Evolutionary conservation across 306 rosid species (phyloP).

Genomic region (Cercis canadensis): DNA sequence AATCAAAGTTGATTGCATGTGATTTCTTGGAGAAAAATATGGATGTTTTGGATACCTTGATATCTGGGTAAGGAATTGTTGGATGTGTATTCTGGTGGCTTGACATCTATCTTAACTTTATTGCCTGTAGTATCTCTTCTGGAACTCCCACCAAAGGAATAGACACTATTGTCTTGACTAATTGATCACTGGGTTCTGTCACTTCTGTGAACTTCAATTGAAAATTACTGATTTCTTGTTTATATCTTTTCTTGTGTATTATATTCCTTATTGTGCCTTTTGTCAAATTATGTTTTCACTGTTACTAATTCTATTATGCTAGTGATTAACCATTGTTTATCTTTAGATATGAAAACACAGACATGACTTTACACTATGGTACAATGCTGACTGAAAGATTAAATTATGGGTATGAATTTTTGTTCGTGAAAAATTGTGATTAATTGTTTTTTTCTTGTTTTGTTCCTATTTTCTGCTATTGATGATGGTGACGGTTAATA

Average conservation of each 20-base stretch:
- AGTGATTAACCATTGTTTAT: constrained; percentile 24
- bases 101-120: constrained; percentile 17
- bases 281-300: constrained; percentile 24
- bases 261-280: constrained; percentile 3
- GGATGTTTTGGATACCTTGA: constrained; percentile 82
- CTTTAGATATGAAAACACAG: constrained; percentile 80
- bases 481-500: too few relatives aligned
- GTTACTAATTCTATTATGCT: constrained; percentile 1
- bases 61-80: constrained; percentile 69
- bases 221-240: constrained; percentile 23
- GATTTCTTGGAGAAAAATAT: constrained; percentile 89
- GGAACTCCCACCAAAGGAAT: constrained; percentile 33
- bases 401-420: too few relatives aligned
- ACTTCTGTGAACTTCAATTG: constrained; percentile 6
- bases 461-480: too few relatives aligned
- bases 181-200: constrained; percentile 1
- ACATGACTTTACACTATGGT: constrained; percentile 97
- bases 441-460: too few relatives aligned
- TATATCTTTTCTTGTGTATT: background rate
- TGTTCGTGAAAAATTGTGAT: too few relatives aligned
- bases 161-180: too few relatives aligned
- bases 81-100: constrained; percentile 8
- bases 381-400: constrained; percentile 97
- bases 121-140: constrained; percentile 28
- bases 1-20: constrained; percentile 90